phyloP scores from a whole-genome alignment of 352 stramenopile species.

The Globisporangium emineosum region DNA sequence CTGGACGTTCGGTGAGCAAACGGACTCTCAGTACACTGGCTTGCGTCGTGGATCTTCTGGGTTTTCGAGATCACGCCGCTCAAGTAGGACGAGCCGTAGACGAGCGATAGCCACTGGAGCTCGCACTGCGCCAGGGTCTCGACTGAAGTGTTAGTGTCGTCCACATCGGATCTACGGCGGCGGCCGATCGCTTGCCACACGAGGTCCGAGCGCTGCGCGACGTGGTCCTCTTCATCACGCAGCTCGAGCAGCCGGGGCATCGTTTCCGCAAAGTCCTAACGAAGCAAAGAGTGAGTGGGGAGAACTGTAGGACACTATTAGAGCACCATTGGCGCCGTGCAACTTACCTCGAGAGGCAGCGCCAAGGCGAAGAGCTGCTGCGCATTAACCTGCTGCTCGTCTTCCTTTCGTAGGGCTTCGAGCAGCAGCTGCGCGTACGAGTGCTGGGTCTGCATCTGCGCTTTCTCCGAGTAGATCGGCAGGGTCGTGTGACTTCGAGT shows the following conservation, averaged over 20 bases:
- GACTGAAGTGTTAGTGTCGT: not conserved
- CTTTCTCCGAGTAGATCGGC: not conserved
- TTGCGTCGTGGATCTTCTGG: slow-evolving; percentile 2
- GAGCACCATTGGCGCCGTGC: not conserved
- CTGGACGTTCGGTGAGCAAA: not conserved
- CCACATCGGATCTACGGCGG: not conserved
- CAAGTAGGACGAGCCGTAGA: slow-evolving; percentile 6
- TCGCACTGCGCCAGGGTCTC: slow-evolving; percentile 8
- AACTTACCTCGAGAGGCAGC: slow-evolving; percentile 25
- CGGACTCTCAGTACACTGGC: not conserved
- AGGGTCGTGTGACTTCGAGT: not conserved
- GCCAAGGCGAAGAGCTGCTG: slow-evolving; percentile 19
- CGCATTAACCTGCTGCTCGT: slow-evolving; percentile 9
- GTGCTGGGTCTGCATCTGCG: slow-evolving; percentile 13
- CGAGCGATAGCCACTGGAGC: slow-evolving; percentile 8
- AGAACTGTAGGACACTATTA: not conserved
- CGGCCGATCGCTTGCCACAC: slow-evolving; percentile 7
- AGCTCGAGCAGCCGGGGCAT: slow-evolving; percentile 31
- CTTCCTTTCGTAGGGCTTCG: slow-evolving; percentile 22
- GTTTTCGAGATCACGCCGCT: not conserved
- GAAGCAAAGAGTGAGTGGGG: not conserved
- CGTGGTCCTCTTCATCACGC: slow-evolving; percentile 28
- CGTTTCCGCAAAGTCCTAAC: slow-evolving; percentile 19
- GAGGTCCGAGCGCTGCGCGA: slow-evolving; percentile 21
- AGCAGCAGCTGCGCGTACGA: slow-evolving; percentile 27